Evolutionary conservation across 2,329 filamentous ascomycete species (phyloP), one percentile per base, ranked within the genome.

Genomic region (Fonsecaea erecta): DNA sequence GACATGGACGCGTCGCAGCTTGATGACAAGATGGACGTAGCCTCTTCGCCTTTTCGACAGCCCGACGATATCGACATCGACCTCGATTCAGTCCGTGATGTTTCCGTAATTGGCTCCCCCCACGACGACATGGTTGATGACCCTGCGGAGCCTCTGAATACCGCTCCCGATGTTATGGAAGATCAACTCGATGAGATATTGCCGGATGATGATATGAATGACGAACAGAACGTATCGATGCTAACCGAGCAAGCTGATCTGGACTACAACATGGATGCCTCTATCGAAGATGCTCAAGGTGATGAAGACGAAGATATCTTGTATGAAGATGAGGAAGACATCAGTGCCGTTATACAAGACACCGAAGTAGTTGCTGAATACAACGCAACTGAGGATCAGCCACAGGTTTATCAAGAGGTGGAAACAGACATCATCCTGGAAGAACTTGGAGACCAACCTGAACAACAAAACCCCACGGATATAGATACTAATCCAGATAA

Each of bases 171-270:
- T 26, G 35, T 58, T 16, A 56, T 63, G 55, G 62, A 66, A 74
- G 40, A 78, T 66, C 3, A 76, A 72, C 26, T 76, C 69, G 40
- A 78, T 73, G 63, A 78, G 73, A 16, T 74, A 74, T 62, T 80
- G 68, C 67, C 77, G 78, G 12, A 76, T 76, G 58, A 79, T 66
- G 37, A 80, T 72, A 63, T 78, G 74, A 59, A 77, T 70, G 30
- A 75, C 63, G 48, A 78, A 67, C 62, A 76, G 75, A 61, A 62
- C 57, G 8, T 30, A 12, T n/a, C 30, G 9, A 11, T 34, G 28
- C n/a, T 74, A 71, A 24, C 24, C 12, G 60, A 60, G 8, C 60
- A 57, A 32, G 46, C 43, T 4, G 66, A 65, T 16, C 18, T 46
- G 18, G 68, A 70, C 37, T 68, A 61, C 61, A 66, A 66, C 28